Evolutionary conservation across 2,329 filamentous ascomycete genomes (phyloP), one percentile per base, ranked within the genome.

Genomic region (Paecilomyces fulvus): DNA sequence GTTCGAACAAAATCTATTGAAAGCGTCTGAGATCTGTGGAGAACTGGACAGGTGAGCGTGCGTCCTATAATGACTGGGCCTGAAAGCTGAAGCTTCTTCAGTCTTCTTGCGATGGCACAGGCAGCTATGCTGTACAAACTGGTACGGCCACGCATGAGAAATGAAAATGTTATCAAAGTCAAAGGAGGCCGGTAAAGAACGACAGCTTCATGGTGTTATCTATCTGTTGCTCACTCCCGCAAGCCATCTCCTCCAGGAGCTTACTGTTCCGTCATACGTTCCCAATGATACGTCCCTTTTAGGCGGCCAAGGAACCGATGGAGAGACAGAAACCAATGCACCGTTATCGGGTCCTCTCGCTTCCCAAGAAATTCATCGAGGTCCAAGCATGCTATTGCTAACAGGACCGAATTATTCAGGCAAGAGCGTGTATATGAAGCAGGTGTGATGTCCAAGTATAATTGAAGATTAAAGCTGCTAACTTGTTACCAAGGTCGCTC

Each of bases 351-450:
- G 52, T 25, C 46, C 37, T 14, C 51, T 21, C 5, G 46, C 56
- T 48, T 31, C 55, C 50, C n/a, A 25, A 11, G 37, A 56, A 21
- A 23, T 55, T 2, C 43, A 60, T n/a, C 57, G 64, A 9, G 68
- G 67, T 2, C 84, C 88, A 11, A 90, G 82, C 61, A 87, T 90
- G 74, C 70, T 96, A 11, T 76, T 96, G 5, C 73, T 99, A 64
- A 97, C 94, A 0, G 94, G 94, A 0, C 92, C 94, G 3, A 99
- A 99, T 64, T 95, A 94, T 69, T 97, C 94, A 0, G 94, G 94
- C 0, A 99, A 99, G 72, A 97, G 91, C 63, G 84, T 97, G 0
- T 97, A 96, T 71, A 80, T 97, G 67, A 99, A 95, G 71, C 92
- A 99, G 70, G 72, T 69, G 57, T 60, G 59, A n/a, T 9, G 3